A percentile compares a stretch with the other conserved stretches of the same genome.
Conservation (phyloP, 441 rosid genomes). For the Geranium incanum region DNA sequence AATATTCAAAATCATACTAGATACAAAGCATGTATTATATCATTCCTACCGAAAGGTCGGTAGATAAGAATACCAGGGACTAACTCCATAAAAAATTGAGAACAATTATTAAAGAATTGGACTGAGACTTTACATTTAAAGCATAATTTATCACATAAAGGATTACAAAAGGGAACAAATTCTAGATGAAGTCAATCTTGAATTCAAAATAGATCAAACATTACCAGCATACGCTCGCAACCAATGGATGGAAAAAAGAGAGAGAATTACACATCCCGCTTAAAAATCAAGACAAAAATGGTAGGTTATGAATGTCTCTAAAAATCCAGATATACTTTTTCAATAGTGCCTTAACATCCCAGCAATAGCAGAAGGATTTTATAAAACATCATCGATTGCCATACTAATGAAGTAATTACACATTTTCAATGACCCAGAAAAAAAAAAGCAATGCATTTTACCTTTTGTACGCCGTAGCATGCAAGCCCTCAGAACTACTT, state of each 20-base stretch:
- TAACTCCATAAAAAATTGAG: no score
- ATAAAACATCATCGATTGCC: neutral
- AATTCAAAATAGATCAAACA: neutral
- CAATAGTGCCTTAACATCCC: neutral
- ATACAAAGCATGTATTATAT: neutral
- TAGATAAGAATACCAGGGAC: neutral
- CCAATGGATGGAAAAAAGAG: neutral
- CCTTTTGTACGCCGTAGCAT: slow-evolving; percentile 99
- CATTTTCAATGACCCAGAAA: slow-evolving; percentile 10
- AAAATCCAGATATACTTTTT: neutral
- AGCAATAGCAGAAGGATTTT: neutral
- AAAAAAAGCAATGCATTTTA: slow-evolving; percentile 21
- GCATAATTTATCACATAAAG: neutral
- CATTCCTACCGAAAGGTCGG: neutral
- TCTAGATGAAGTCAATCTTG: neutral
- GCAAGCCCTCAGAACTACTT: slow-evolving; percentile 79
- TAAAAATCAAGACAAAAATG: neutral
- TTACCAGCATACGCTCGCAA: neutral
- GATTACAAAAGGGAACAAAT: neutral
- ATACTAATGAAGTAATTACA: slow-evolving; percentile 1
- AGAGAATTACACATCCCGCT: neutral
- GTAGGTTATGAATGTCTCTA: neutral
- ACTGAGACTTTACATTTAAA: neutral
- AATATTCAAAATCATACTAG: slow-evolving; percentile 11
- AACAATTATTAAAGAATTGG: neutral